Base-by-base conservation (phyloP, 2,329 filamentous ascomycete species). In the Aspergillus aculeatus region DNA sequence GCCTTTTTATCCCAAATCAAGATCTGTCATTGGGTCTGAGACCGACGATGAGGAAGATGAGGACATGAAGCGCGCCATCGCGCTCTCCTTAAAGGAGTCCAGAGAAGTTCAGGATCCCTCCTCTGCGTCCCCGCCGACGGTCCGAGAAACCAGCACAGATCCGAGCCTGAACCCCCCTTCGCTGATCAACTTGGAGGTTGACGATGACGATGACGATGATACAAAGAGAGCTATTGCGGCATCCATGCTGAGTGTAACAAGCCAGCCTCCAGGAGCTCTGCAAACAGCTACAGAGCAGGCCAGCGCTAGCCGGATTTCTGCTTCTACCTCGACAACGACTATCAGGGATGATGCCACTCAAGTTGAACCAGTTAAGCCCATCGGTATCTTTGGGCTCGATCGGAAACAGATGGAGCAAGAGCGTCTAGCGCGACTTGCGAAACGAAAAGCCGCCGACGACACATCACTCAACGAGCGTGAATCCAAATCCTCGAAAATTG, bases 341-440 rank as follows among this genome's bases (percentile, higher is more conserved):
- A n/a, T 31, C 14, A 32, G 56, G 48, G n/a, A 31, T 6, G 31
- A 50, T 31, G 9, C 50, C 21, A 32, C 32, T 47, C 35, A 35
- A 14, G 52, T 51, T 21, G 29, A 57, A 35, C 26, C 47, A 5
- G 9, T 56, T 31, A 35, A 51, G 14, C 26, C 50, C 7, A 60
- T 56, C 11, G 79, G 81, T 0, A 66, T 86, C 0, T 69, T 83
- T 4, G 83, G 83, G 3, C 75, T 96, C 1, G 84, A 96, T 77
- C 85, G 93, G 38, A 91, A 88, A 74, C 84, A 86, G 55, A 95
- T 96, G 91, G 94, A 97, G 73, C 82, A 87, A 68, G 92, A 96
- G 71, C 86, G 94, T 47, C 82, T 96, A 14, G 87, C 86, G 23
- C 84, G 93, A 66, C 74, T 87, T 44, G 82, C 80, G 38, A 78